Percentiles rank a stretch among this genome's conserved stretches.
Evolutionary conservation across 2,329 filamentous ascomycete species (phyloP).

Genomic region (Pleurostoma richardsiae): DNA sequence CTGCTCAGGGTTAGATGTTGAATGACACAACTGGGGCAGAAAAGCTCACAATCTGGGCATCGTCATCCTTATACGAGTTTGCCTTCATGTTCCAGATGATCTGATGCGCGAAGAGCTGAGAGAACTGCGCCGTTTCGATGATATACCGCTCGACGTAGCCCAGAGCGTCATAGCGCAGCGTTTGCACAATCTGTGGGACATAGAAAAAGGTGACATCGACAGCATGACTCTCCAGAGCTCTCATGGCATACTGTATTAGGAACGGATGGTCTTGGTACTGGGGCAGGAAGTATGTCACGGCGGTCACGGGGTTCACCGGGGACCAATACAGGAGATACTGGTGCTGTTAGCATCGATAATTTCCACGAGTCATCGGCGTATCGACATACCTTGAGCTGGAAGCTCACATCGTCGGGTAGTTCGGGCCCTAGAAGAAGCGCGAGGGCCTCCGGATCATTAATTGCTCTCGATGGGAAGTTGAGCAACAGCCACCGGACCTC

Average conservation of each 20-base stretch:
- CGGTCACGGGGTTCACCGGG: slow-evolving; percentile 86
- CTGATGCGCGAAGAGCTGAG: slow-evolving; percentile 97
- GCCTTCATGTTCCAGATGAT: slow-evolving; percentile 99
- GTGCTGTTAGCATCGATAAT: slow-evolving; percentile 18
- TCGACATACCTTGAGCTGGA: slow-evolving; percentile 70
- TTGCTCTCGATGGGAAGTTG: slow-evolving; percentile 76
- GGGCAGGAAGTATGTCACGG: slow-evolving; percentile 88
- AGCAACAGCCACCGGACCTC: slow-evolving; percentile 78
- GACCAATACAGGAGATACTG: slow-evolving; percentile 91
- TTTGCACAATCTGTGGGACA: slow-evolving; percentile 96
- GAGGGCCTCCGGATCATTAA: slow-evolving; percentile 76
- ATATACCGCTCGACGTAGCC: slow-evolving; percentile 97
- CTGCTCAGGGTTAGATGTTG: slow-evolving; percentile 29
- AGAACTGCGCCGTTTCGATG: slow-evolving; percentile 92
- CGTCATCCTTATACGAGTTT: slow-evolving; percentile 96
- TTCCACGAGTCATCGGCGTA: slow-evolving; percentile 5
- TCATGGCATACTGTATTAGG: slow-evolving; percentile 94
- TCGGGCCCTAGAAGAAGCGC: slow-evolving; percentile 73
- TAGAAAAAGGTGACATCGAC: slow-evolving; percentile 99
- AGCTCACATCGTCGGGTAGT: slow-evolving; percentile 73
- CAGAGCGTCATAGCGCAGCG: slow-evolving; percentile 83
- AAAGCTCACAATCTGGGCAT: slow-evolving; percentile 64
- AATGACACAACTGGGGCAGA: not conserved
- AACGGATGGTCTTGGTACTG: slow-evolving; percentile 88
- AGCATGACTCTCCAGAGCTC: slow-evolving; percentile 86